These are phyloP conservation scores for Postia placenta DNA, from an alignment of 768 basidiomycete species.

Conservation along the genomic window DNA sequence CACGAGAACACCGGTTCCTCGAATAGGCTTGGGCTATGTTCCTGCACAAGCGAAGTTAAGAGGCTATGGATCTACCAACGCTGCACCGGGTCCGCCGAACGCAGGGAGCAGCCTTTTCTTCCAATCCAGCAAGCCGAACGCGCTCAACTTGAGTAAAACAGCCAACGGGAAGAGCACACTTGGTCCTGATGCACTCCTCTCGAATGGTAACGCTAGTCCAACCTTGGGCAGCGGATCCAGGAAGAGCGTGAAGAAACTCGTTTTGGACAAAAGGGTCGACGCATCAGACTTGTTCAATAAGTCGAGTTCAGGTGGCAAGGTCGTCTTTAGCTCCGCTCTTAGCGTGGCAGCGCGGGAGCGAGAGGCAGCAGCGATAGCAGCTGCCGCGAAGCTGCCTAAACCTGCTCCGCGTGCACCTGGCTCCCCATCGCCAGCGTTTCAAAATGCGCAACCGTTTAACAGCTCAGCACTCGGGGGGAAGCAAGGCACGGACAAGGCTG, in stretches of 20 bases:
- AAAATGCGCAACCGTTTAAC: constrained; percentile 27
- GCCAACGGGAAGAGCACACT: constrained; percentile 34
- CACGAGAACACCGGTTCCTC: constrained; percentile 63
- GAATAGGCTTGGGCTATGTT: constrained; percentile 58
- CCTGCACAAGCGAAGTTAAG: constrained; percentile 62
- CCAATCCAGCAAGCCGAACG: constrained; percentile 44
- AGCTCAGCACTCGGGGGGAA: constrained; percentile 18
- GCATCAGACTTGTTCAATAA: constrained; percentile 57
- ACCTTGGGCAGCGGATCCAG: constrained; percentile 62
- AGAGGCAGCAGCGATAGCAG: constrained; percentile 45
- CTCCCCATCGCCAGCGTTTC: constrained; percentile 14
- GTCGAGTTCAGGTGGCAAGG: constrained; percentile 32
- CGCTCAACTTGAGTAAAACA: constrained; percentile 43
- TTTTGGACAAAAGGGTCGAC: constrained; percentile 80
- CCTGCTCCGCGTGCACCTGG: constrained; percentile 23
- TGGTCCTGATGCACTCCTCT: constrained; percentile 57
- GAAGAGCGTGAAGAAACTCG: constrained; percentile 89
- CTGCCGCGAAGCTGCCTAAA: constrained; percentile 22
- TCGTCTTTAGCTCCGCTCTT: constrained; percentile 70
- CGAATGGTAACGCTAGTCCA: constrained; percentile 49
- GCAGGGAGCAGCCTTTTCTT: constrained; percentile 38
- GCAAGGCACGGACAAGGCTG: constrained; percentile 25
- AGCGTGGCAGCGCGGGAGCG: constrained; percentile 72
- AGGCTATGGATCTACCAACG: constrained; percentile 52
- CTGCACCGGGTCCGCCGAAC: constrained; percentile 32